Conservation (phyloP, 1,139 yeast genomes). For the Kluyveromyces sp. region DNA sequence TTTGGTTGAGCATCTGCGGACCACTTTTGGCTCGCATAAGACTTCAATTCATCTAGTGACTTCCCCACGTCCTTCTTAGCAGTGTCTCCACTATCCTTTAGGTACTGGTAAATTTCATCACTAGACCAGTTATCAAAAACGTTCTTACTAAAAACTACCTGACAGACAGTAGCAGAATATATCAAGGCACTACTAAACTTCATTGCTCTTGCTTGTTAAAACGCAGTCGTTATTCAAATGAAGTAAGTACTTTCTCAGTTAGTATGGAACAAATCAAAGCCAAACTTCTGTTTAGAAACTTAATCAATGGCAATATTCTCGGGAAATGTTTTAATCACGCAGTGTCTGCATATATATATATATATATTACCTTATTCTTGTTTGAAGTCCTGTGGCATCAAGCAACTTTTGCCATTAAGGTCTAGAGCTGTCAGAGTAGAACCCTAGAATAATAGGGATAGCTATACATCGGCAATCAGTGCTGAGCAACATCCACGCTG, state of each 20-base stretch:
- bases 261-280: not conserved
- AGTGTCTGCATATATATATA: too few species aligned
- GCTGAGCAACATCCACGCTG: too few species aligned
- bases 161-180: not conserved
- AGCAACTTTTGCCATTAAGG: too few species aligned
- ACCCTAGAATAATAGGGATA: too few species aligned
- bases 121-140: constrained; percentile 29
- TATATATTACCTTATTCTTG: too few species aligned
- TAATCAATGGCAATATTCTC: too few species aligned
- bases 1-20: constrained; percentile 23
- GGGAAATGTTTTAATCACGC: too few species aligned
- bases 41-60: constrained; percentile 31
- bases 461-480: too few species aligned
- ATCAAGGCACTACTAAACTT: not conserved
- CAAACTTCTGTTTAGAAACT: not conserved
- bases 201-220: not conserved
- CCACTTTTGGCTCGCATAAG: constrained; percentile 33
- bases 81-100: constrained; percentile 34
- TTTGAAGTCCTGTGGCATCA: too few species aligned
- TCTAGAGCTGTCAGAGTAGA: too few species aligned
- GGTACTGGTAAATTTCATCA: constrained; percentile 29
- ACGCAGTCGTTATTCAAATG: not conserved
- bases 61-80: constrained; percentile 15
- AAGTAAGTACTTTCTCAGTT: not conserved
- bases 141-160: not conserved